Conservation (phyloP, 2,329 filamentous ascomycete species). For the Cylindrodendrum hubeiense region DNA sequence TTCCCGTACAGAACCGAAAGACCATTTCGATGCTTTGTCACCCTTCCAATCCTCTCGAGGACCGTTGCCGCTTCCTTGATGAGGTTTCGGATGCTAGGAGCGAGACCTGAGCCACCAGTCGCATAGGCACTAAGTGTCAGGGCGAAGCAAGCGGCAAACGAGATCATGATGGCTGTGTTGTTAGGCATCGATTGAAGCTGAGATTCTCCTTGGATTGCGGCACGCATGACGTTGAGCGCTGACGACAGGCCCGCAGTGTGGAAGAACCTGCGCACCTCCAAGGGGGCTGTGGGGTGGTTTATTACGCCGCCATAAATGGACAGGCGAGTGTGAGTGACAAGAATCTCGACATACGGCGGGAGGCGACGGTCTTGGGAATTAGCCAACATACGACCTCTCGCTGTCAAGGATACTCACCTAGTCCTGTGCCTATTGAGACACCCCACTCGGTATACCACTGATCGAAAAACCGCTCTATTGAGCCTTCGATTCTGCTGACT, state of each 20-base stretch:
- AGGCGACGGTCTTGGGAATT: slow-evolving; percentile 61
- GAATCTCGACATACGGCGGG: slow-evolving; percentile 80
- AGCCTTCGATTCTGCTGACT: slow-evolving; percentile 62
- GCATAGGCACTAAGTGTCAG: slow-evolving; percentile 73
- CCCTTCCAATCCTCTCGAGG: slow-evolving; percentile 75
- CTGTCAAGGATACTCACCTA: slow-evolving; percentile 51
- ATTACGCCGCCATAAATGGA: slow-evolving; percentile 83
- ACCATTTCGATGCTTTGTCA: slow-evolving; percentile 75
- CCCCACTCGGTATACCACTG: slow-evolving; percentile 75
- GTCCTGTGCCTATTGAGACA: slow-evolving; percentile 65
- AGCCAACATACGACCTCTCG: slow-evolving; percentile 12
- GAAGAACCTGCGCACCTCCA: slow-evolving; percentile 80
- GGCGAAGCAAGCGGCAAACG: slow-evolving; percentile 78
- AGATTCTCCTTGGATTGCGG: slow-evolving; percentile 78
- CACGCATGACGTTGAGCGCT: slow-evolving; percentile 80
- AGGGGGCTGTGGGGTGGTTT: slow-evolving; percentile 78
- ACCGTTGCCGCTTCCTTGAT: slow-evolving; percentile 78
- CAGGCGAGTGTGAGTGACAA: slow-evolving; percentile 78
- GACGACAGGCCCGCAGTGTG: slow-evolving; percentile 78
- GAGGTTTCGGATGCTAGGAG: slow-evolving; percentile 72
- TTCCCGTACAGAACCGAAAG: slow-evolving; percentile 67
- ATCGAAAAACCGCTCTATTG: slow-evolving; percentile 75
- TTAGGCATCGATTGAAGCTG: slow-evolving; percentile 82
- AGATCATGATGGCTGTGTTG: slow-evolving; percentile 84
- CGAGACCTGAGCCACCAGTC: slow-evolving; percentile 67